Conservation (phyloP, 805 yeast genomes). For the Wickerhamomyces canadensis region DNA sequence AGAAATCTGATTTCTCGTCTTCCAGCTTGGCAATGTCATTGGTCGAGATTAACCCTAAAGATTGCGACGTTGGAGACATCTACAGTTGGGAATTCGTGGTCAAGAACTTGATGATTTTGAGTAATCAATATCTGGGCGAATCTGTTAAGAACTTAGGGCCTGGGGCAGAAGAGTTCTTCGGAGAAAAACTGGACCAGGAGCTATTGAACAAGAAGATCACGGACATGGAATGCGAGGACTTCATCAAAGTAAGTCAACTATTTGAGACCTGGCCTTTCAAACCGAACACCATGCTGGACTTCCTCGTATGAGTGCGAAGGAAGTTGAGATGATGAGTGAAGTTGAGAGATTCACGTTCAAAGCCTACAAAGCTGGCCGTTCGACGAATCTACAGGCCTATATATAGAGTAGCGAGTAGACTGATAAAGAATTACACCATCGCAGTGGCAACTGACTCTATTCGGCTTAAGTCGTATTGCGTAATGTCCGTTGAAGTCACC, state of each 20-base stretch:
- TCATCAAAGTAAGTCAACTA: slow-evolving; percentile 40
- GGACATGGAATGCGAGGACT: slow-evolving; percentile 51
- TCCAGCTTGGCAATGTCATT: slow-evolving; percentile 28
- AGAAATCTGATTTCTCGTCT: slow-evolving; percentile 26
- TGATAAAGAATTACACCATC: no score
- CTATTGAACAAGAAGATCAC: slow-evolving; percentile 40
- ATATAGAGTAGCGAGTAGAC: no score
- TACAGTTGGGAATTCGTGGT: slow-evolving; percentile 66
- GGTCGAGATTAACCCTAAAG: slow-evolving; percentile 50
- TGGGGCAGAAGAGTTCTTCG: slow-evolving; percentile 61
- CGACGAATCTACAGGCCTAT: no score
- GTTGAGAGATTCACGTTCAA: no score
- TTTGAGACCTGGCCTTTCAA: slow-evolving; percentile 84
- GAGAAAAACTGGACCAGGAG: slow-evolving; percentile 27
- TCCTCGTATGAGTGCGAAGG: neutral
- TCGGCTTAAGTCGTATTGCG: no score
- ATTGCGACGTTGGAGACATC: slow-evolving; percentile 33
- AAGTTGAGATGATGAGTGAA: neutral
- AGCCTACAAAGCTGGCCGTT: no score
- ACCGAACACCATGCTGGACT: slow-evolving; percentile 41
- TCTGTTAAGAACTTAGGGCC: slow-evolving; percentile 63
- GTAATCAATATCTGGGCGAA: slow-evolving; percentile 38
- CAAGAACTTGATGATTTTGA: slow-evolving; percentile 49
- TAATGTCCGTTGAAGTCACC: no score
- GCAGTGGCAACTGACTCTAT: no score